Conservation (phyloP, 208 protist genomes). For the Baffinella frigidus region DNA sequence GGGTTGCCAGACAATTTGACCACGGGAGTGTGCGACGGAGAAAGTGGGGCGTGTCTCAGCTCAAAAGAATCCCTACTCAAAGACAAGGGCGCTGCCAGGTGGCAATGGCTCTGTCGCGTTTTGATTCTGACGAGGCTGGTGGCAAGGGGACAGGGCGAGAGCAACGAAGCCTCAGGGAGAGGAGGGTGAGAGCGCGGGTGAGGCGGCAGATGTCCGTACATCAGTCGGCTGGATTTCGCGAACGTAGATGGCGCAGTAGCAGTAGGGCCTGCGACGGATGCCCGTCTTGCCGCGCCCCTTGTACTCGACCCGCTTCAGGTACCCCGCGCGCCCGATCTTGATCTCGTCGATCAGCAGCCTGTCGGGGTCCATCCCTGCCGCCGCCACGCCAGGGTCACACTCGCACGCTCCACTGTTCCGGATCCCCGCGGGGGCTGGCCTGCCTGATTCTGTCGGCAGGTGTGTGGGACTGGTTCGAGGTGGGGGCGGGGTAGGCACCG, state of each 20-base stretch:
- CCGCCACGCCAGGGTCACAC: background rate
- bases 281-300: slow-evolving; percentile 47
- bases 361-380: slow-evolving; percentile 60
- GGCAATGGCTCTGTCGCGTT: no score
- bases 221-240: slow-evolving; percentile 47
- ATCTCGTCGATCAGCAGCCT: slow-evolving; percentile 45
- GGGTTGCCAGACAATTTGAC: no score
- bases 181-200: background rate
- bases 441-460: background rate
- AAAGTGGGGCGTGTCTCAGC: no score
- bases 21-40: no score
- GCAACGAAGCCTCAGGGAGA: background rate
- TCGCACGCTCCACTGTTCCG: background rate
- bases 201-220: background rate
- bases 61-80: no score
- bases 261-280: background rate
- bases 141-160: background rate
- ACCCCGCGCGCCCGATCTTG: background rate
- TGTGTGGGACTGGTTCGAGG: background rate
- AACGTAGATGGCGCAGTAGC: slow-evolving; percentile 11
- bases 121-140: no score
- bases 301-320: slow-evolving; percentile 8
- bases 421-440: no score
- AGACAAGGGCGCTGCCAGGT: no score
- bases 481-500: background rate